Percentiles rank a stretch among this genome's conserved stretches.
phyloP scores from a whole-genome alignment of 2,329 filamentous ascomycete species.

The Coniella lustricola region DNA sequence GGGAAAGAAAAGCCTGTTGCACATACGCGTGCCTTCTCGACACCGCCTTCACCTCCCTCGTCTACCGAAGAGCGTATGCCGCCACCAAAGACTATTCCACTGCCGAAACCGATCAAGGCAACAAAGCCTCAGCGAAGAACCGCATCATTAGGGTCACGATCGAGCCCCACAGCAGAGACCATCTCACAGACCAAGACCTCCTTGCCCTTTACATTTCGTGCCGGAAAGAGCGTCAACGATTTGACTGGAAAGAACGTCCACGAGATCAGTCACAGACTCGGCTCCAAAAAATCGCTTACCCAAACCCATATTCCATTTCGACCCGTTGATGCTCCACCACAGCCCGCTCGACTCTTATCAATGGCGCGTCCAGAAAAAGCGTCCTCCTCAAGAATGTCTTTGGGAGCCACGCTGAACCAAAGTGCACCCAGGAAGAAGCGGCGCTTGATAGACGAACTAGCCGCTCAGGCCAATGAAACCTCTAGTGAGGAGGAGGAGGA shows the following conservation, averaged over 20 bases:
- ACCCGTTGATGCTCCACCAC: constrained; percentile 6
- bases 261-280: constrained; percentile 5
- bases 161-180: constrained; percentile 2
- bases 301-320: constrained; percentile 17
- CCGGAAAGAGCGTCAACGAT: constrained; percentile 11
- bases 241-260: constrained; percentile 9
- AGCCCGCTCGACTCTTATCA: constrained; percentile 4
- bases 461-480: constrained; percentile 31
- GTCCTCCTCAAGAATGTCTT: constrained; percentile 7
- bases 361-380: constrained; percentile 12
- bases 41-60: constrained; percentile 14
- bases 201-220: constrained; percentile 4
- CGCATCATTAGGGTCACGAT: constrained; percentile 5
- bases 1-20: neutral
- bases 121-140: constrained; percentile 7
- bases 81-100: constrained; percentile 9
- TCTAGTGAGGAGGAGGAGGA: constrained; percentile 24
- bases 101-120: constrained; percentile 8
- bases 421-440: constrained; percentile 13
- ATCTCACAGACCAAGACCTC: constrained; percentile 2
- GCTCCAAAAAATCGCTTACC: constrained; percentile 7
- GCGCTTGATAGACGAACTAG: constrained; percentile 37
- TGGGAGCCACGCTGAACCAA: constrained; percentile 7
- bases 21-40: constrained; percentile 14
- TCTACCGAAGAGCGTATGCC: constrained; percentile 14